These are phyloP conservation scores for Calonectria hongkongensis DNA, from an alignment of 2,329 filamentous ascomycete genomes.

Conservation along the genomic window DNA sequence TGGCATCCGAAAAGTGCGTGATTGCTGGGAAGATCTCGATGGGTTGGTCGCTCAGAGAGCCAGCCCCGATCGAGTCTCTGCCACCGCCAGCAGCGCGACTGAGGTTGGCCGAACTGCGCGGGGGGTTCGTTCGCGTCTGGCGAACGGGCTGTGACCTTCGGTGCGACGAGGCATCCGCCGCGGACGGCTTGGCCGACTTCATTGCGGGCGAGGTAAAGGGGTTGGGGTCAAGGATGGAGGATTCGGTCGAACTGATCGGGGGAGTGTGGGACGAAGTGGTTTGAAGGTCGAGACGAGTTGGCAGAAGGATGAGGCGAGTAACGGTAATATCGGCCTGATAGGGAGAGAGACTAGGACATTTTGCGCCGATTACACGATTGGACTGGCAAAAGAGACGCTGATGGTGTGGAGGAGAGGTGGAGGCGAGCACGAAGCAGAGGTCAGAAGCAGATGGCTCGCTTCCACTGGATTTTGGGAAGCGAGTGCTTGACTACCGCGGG, in stretches of 20 bases:
- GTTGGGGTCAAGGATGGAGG: slow-evolving; percentile 43
- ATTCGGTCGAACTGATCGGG: slow-evolving; percentile 50
- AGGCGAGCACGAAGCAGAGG: slow-evolving; percentile 50
- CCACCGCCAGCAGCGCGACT: slow-evolving; percentile 64
- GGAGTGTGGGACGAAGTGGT: slow-evolving; percentile 48
- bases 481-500: slow-evolving; percentile 48
- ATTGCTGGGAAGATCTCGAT: slow-evolving; percentile 81
- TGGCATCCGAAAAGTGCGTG: slow-evolving; percentile 90
- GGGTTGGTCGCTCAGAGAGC: slow-evolving; percentile 71
- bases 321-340: slow-evolving; percentile 48
- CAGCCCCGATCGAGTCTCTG: slow-evolving; percentile 68
- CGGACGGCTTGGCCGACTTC: slow-evolving; percentile 73
- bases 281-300: slow-evolving; percentile 41
- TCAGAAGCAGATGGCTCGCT: slow-evolving; percentile 47
- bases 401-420: slow-evolving; percentile 48
- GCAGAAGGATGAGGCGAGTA: slow-evolving; percentile 43
- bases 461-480: slow-evolving; percentile 53
- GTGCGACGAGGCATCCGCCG: slow-evolving; percentile 67
- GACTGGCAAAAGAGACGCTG: slow-evolving; percentile 43
- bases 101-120: slow-evolving; percentile 71
- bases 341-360: slow-evolving; percentile 51
- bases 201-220: slow-evolving; percentile 64
- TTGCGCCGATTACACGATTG: slow-evolving; percentile 46
- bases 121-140: slow-evolving; percentile 79
- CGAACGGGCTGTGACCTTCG: slow-evolving; percentile 79